Conservation (phyloP, 768 basidiomycete genomes). For the Suillus cothurnatus region DNA sequence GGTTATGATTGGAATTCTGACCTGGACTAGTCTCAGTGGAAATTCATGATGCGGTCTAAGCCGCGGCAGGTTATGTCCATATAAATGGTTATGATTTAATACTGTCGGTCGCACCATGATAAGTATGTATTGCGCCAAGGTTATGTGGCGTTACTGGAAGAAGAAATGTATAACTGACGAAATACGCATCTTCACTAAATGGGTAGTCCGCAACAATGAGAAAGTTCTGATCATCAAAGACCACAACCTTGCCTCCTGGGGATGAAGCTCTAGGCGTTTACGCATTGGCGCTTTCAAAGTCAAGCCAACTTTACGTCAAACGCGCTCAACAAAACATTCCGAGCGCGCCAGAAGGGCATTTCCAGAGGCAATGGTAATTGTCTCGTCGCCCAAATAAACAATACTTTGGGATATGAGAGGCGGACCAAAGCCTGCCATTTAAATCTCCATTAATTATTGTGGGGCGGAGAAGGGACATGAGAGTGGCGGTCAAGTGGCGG, state of each 20-base stretch:
- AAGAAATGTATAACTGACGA: background rate
- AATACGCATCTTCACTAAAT: slow-evolving; percentile 3
- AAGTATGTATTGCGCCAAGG: background rate
- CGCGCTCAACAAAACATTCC: background rate
- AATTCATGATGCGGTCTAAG: background rate
- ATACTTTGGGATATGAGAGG: background rate
- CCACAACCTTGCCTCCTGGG: background rate
- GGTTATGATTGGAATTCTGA: slow-evolving; percentile 5
- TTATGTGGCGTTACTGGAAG: background rate
- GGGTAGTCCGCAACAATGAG: background rate
- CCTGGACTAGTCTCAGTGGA: background rate
- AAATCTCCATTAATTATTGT: slow-evolving; percentile 6
- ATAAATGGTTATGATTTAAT: background rate
- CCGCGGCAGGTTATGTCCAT: background rate
- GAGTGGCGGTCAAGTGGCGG: slow-evolving; percentile 8
- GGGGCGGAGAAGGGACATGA: background rate
- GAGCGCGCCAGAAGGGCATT: background rate
- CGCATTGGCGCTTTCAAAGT: background rate
- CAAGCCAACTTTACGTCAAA: background rate
- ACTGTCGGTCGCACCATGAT: background rate
- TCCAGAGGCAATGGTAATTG: background rate
- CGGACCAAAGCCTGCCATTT: background rate
- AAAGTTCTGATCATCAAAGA: background rate
- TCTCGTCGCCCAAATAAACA: slow-evolving; percentile 2
- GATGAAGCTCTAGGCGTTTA: background rate